Evolutionary conservation across 306 rosid species (phyloP), one percentile per base, ranked within the genome.

Genomic region (Calophaca sinica): DNA sequence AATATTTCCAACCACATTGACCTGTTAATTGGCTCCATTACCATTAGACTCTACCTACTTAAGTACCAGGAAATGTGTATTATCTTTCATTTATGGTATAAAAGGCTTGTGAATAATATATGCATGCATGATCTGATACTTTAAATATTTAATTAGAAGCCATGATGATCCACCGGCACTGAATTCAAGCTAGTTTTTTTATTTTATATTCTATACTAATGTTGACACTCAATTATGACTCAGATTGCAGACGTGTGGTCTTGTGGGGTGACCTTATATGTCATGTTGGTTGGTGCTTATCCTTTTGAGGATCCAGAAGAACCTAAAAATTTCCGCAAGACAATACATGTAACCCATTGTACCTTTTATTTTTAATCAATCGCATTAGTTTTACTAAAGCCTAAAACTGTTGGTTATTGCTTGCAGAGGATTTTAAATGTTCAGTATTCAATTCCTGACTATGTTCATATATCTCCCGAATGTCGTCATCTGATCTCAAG

Each of bases 161-260:
- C 32, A n/a, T 45, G 36, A 51, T 10, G 5, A 61, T 62, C 5
- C 69, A 45, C 51, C 14, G 45, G 28, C 6, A 9, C 52, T 46
- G 38, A 31, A 50, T 9, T 70, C 46, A 62, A 13, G 60, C 67
- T 42, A 62, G 60, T 15, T 7, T 53, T 72, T 55, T 38, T 38
- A 13, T 55, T 73, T 9, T 41, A 32, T 50, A 7, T 32, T 41
- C 20, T 5, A 5, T 53, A 39, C 44, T 74, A 42, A 71, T 66
- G 33, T 48, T 79, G 26, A 67, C 55, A 15, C 49, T 61, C 67
- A 29, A 64, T 57, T 53, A 46, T 75, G 51, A 65, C 26, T 80
- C 89, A 94, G 98, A 90, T 91, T 80, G 98, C 98, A 5, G 98
- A 94, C 62, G 98, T 94, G 4, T 94, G 98, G 98, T 94, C 98